These are phyloP conservation scores for Alloteropsis angusta DNA, from an alignment of 202 grass and related monocot genomes.

Conservation along the genomic window DNA sequence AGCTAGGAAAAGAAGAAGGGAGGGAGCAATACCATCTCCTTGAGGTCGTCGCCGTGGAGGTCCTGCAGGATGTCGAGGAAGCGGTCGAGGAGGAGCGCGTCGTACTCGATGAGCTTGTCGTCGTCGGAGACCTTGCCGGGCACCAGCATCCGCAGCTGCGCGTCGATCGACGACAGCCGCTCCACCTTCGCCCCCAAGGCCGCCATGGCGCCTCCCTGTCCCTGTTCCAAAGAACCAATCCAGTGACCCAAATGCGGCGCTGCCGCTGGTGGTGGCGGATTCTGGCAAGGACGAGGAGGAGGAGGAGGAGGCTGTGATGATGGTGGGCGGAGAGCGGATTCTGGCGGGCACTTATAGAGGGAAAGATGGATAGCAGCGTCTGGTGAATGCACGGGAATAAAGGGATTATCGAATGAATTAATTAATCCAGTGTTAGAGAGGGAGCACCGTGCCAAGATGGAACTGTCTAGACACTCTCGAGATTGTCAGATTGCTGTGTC, in stretches of 20 bases:
- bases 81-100: conserved; percentile 87
- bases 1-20: not conserved
- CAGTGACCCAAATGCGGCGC: not conserved
- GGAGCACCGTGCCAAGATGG: not conserved
- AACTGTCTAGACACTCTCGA: not conserved
- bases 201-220: conserved; percentile 19
- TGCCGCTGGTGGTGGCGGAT: not conserved
- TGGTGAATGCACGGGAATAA: not conserved
- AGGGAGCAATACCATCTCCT: conserved; percentile 45
- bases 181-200: conserved; percentile 36
- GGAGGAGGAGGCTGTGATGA: not conserved
- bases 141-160: conserved; percentile 78
- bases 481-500: not conserved
- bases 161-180: conserved; percentile 79
- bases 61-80: conserved; percentile 90
- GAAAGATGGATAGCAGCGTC: not conserved
- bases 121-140: conserved; percentile 89
- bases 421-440: not conserved
- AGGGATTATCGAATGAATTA: not conserved
- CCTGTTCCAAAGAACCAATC: not conserved
- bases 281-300: not conserved
- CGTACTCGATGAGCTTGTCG: conserved; percentile 94
- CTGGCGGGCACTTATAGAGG: not conserved
- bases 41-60: conserved; percentile 80
- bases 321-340: not conserved